phyloP scores from a whole-genome alignment of 2,329 filamentous ascomycete species.

The Pestalotiopsis sp. region DNA sequence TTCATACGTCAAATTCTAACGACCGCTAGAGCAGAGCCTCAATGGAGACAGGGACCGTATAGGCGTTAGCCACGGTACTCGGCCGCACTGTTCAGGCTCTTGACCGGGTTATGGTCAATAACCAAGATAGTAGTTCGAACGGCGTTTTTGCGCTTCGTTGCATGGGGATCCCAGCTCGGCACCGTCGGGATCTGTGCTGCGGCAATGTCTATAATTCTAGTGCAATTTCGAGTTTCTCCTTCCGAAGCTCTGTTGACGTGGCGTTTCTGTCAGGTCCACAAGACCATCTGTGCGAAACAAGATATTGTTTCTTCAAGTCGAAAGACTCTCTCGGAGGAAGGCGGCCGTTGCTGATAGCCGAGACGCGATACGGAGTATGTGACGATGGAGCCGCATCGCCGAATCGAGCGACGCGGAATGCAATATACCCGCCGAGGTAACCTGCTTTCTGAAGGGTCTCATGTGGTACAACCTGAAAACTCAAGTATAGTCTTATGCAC shows the following conservation, averaged over 20 bases:
- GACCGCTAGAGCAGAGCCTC: not conserved
- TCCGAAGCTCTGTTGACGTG: not conserved
- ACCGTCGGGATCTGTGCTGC: not conserved
- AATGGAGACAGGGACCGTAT: not conserved
- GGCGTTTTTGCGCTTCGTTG: too few relatives aligned
- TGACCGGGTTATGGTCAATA: not conserved
- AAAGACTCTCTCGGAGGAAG: not conserved
- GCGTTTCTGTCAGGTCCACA: not conserved
- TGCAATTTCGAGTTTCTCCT: not conserved
- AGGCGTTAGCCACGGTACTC: not conserved
- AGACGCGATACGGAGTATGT: not conserved
- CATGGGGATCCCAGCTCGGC: too few relatives aligned
- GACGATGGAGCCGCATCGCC: not conserved
- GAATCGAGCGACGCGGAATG: not conserved
- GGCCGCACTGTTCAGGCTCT: not conserved
- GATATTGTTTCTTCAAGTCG: not conserved
- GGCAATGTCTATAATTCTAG: not conserved
- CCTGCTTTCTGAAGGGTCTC: too few relatives aligned
- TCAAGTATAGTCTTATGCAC: not conserved
- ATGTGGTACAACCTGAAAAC: not conserved
- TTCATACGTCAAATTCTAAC: not conserved
- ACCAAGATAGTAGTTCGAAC: not conserved
- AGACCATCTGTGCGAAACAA: not conserved
- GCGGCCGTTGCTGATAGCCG: not conserved
- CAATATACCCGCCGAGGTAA: too few relatives aligned